Evolutionary conservation across 257 asterid genomes (phyloP), one percentile per base, ranked within the genome.

Genomic region (Nicotiana obtusifolia): DNA sequence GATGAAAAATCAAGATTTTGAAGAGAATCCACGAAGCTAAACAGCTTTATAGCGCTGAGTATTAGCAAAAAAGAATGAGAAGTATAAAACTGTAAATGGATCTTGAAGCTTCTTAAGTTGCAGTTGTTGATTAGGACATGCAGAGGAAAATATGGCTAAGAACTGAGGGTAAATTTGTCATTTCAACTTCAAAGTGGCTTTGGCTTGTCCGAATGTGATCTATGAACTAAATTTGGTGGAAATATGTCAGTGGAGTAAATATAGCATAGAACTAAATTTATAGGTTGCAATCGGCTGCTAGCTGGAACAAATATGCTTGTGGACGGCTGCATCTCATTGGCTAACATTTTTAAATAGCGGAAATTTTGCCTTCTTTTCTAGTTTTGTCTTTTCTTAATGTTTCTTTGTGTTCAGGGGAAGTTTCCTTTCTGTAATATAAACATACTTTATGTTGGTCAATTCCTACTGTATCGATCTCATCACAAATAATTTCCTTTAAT

Each of bases 201-300:
- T 7, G 4, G 62, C 66, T 22, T 87, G 86, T 87, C 81, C 64
- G 89, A 85, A 86, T 84, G 83, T 67, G 93, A 90, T 86, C 69
- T 65, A 59, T 81, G 88, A 91, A 56, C 91, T 68, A 83, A 85
- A 33, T 68, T 28, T 78, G 78, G 78, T 71, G 78, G 59, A 1
- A 9, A 28, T 26, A 26, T 11, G 69, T 26, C 11, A 37, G 8
- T 64, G 8, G 16, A 75, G 62, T 49, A 49, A 49, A 75, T 24
- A 75, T 75, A 49, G 80, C 62, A 75, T 75, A 24, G 52, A 71
- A 24, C 24, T 10, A 13, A 44, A 11, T 69, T 69, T 44, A 0
- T 13, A 71, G 10, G 60, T 71, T 71, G 78, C 35, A 71, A 62
- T 61, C 67, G 22, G 31, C 31, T 5, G 37, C 9, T 62, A 33